These are phyloP conservation scores for Raddia guianensis DNA, from an alignment of 176 grass and related monocot species.

Conservation along the genomic window DNA sequence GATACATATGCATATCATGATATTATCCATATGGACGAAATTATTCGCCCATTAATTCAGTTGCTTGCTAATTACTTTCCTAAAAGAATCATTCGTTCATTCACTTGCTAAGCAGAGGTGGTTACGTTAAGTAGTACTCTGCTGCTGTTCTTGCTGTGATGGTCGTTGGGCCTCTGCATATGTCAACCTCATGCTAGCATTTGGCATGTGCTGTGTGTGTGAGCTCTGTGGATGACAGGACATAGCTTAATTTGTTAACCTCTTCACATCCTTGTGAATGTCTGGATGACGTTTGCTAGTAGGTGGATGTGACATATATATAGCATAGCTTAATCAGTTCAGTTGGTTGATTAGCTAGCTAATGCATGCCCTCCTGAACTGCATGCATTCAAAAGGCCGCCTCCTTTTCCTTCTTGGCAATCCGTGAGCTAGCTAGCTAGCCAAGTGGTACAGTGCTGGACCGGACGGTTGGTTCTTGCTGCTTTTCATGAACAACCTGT, in stretches of 20 bases:
- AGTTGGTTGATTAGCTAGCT: neutral
- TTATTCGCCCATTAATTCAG: no score
- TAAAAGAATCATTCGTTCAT: neutral
- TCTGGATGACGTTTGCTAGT: slow-evolving; percentile 18
- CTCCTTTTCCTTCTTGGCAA: slow-evolving; percentile 24
- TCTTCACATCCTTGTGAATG: neutral
- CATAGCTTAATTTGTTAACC: neutral
- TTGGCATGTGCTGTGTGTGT: slow-evolving; percentile 42
- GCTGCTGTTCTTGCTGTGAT: slow-evolving; percentile 13
- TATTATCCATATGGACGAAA: no score
- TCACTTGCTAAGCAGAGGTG: neutral
- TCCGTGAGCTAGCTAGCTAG: slow-evolving; percentile 30
- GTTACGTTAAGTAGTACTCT: neutral
- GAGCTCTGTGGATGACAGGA: neutral
- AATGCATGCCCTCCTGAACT: slow-evolving; percentile 1
- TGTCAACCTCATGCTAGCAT: slow-evolving; percentile 35
- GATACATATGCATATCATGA: no score
- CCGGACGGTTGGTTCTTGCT: slow-evolving; percentile 26
- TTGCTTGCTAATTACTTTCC: no score
- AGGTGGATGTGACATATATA: slow-evolving; percentile 31
- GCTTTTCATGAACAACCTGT: slow-evolving; percentile 39
- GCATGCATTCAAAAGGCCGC: slow-evolving; percentile 31
- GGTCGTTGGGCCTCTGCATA: slow-evolving; percentile 29
- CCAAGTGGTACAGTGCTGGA: slow-evolving; percentile 23
- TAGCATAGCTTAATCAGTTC: slow-evolving; percentile 24